Evolutionary conservation across 139 green algal genomes (phyloP).

Genomic region (Volvox africanus): DNA sequence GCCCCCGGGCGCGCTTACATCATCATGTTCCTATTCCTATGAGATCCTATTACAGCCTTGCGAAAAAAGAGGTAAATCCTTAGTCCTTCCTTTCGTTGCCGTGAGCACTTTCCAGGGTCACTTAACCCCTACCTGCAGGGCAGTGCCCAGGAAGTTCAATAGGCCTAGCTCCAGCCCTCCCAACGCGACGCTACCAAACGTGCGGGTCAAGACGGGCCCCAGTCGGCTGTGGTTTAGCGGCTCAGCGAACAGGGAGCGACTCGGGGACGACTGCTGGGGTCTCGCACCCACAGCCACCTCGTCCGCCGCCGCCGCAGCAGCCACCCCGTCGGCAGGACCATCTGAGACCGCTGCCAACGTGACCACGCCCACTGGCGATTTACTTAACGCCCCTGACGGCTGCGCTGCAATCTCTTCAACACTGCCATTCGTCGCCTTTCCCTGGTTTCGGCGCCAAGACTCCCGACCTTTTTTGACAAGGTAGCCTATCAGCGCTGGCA

Average conservation of each 20-base stretch:
- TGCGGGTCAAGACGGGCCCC: slow-evolving; percentile 31
- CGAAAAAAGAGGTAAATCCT: too few species aligned
- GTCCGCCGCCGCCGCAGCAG: neutral
- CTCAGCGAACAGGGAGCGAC: neutral
- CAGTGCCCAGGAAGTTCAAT: slow-evolving; percentile 68
- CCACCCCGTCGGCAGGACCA: slow-evolving; percentile 17
- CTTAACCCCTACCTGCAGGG: slow-evolving; percentile 45
- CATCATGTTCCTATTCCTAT: too few species aligned
- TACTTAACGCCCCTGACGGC: neutral
- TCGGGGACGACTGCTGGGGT: neutral
- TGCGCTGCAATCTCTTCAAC: neutral
- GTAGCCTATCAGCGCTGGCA: neutral
- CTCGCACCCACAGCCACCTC: neutral
- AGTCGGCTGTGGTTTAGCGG: neutral
- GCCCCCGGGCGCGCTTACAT: too few species aligned
- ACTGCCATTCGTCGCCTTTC: too few species aligned
- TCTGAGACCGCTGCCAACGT: neutral
- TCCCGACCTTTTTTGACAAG: neutral
- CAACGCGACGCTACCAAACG: slow-evolving; percentile 26
- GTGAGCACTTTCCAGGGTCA: too few species aligned
- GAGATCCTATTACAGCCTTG: too few species aligned
- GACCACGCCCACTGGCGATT: neutral
- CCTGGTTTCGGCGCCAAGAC: neutral
- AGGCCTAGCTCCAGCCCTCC: slow-evolving; percentile 55
- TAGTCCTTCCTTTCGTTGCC: too few species aligned